phyloP scores from a whole-genome alignment of 805 yeast species.

The Suhomyces sp. region DNA sequence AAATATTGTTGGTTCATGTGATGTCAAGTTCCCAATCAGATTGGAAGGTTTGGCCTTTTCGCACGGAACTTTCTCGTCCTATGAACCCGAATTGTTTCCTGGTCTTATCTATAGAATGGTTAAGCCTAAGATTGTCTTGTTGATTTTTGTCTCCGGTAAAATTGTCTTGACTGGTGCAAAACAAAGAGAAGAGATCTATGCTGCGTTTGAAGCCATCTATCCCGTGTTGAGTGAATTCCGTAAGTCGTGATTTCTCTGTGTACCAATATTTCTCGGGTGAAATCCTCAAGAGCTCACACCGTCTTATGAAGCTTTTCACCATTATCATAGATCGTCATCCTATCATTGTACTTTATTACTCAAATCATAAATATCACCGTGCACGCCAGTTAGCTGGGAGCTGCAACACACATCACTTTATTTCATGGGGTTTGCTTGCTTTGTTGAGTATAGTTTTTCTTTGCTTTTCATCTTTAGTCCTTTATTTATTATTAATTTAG shows the following conservation, averaged over 20 bases:
- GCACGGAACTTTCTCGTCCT: constrained; percentile 98
- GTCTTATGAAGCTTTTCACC: too few species aligned
- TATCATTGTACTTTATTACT: constrained; percentile 2
- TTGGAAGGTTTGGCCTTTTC: constrained; percentile 96
- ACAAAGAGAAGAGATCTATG: constrained; percentile 97
- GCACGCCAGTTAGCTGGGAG: too few species aligned
- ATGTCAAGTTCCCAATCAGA: constrained; percentile 96
- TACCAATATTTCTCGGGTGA: too few species aligned
- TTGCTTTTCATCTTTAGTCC: neutral
- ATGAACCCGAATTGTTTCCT: constrained; percentile 97
- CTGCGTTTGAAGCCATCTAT: constrained; percentile 96
- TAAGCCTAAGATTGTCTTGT: constrained; percentile 92
- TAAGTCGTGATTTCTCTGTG: constrained; percentile 49
- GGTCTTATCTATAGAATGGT: constrained; percentile 99
- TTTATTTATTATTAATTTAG: constrained; percentile 1
- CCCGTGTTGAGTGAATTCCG: constrained; percentile 98
- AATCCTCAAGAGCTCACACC: too few species aligned
- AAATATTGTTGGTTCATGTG: constrained; percentile 98
- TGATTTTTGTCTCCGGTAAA: constrained; percentile 95
- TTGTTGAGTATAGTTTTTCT: constrained; percentile 1
- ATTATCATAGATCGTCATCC: neutral
- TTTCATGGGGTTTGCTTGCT: constrained; percentile 8
- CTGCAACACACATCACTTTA: constrained; percentile 4
- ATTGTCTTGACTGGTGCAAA: constrained; percentile 98
- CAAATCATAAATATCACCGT: constrained; percentile 1